Conservation (phyloP, 2,329 filamentous ascomycete species). For the Apiospora kogelbergensis region DNA sequence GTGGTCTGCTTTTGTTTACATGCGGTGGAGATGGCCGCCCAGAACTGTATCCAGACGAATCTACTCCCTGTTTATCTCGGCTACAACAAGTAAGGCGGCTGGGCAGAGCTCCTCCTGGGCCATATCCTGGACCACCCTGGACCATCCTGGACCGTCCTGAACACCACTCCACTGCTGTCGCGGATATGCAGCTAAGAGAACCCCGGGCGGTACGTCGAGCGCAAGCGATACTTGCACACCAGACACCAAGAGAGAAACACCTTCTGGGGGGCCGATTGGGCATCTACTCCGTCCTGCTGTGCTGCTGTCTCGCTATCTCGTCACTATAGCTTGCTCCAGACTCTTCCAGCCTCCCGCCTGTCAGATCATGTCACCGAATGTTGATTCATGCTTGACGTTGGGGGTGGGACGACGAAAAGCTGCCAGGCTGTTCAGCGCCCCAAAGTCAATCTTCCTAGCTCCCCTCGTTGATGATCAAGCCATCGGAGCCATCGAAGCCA, state of each 20-base stretch:
- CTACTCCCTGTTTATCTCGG: slow-evolving; percentile 15
- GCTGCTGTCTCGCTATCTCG: not conserved
- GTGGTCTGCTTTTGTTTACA: slow-evolving; percentile 18
- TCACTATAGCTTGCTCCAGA: not conserved
- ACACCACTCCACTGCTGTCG: not conserved
- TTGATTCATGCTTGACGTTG: not conserved
- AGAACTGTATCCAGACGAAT: slow-evolving; percentile 4
- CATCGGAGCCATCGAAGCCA: not conserved
- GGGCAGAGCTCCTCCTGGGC: not conserved
- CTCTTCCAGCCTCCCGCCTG: slow-evolving; percentile 4
- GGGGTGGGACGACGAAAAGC: not conserved
- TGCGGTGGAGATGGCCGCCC: slow-evolving; percentile 10
- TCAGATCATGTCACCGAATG: slow-evolving; percentile 1
- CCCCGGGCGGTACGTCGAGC: not conserved
- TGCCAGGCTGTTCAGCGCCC: not conserved
- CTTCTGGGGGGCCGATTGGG: not conserved
- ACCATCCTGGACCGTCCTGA: not conserved
- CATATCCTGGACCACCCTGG: too few species aligned
- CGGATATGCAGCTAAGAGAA: slow-evolving; percentile 11
- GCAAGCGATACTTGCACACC: not conserved
- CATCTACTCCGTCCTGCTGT: not conserved
- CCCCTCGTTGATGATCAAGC: not conserved
- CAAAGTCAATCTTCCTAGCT: not conserved
- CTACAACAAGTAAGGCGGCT: slow-evolving; percentile 9
- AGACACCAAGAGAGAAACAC: not conserved